Conservation (phyloP, 2,329 filamentous ascomycete species). For the Blastomyces emzantsi region DNA sequence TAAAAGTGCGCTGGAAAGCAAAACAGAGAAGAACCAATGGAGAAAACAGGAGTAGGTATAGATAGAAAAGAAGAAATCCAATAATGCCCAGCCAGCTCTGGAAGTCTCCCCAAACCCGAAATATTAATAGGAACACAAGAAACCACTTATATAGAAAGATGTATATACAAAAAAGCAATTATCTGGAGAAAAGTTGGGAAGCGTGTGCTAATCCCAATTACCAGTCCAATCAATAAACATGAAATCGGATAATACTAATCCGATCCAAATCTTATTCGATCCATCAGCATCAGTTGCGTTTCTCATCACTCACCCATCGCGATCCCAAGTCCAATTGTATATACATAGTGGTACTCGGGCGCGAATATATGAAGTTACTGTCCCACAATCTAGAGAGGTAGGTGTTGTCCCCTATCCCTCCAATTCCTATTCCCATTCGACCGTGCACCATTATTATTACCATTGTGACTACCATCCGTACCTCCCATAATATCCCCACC, state of each 20-base stretch:
- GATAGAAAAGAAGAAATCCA: neutral
- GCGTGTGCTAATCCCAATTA: neutral
- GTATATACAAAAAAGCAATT: neutral
- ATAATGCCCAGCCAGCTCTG: neutral
- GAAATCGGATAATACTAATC: neutral
- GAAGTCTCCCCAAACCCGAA: neutral
- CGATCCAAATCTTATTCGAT: neutral
- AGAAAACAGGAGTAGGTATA: neutral
- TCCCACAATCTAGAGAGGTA: neutral
- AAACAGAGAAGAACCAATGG: neutral
- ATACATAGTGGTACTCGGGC: neutral
- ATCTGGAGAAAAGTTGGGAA: neutral
- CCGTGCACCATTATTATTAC: neutral
- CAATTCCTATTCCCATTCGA: conserved; percentile 5
- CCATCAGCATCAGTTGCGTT: neutral
- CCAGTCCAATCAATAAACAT: neutral
- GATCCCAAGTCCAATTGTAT: neutral
- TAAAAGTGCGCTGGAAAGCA: neutral
- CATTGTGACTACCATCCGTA: neutral
- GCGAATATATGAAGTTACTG: neutral
- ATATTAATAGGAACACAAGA: neutral
- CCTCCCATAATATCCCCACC: neutral
- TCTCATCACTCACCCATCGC: neutral
- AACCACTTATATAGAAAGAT: neutral
- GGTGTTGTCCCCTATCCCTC: neutral